phyloP scores from a whole-genome alignment of 73 alveolate species.

The Durusdinium trenchii region DNA sequence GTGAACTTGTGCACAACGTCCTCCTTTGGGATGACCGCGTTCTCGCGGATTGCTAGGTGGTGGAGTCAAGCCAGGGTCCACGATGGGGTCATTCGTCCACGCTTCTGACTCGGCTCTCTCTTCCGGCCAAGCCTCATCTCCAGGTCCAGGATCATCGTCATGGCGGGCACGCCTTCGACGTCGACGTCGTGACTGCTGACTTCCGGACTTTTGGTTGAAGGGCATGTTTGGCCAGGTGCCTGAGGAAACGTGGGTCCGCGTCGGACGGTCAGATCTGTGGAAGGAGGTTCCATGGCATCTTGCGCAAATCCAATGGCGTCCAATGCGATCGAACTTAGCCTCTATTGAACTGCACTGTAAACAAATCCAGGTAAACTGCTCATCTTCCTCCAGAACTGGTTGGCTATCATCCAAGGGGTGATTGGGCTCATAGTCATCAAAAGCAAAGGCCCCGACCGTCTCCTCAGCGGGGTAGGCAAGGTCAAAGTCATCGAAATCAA shows the following conservation, averaged over 20 bases:
- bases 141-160: background rate
- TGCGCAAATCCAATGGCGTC: background rate
- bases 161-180: background rate
- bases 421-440: background rate
- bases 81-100: background rate
- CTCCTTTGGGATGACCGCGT: background rate
- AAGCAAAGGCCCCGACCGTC: too few relatives aligned
- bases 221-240: background rate
- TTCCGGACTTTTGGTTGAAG: background rate
- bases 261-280: background rate
- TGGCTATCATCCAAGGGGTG: background rate
- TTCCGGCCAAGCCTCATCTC: background rate
- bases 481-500: too few relatives aligned
- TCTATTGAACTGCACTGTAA: background rate
- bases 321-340: background rate
- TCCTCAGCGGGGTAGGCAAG: too few relatives aligned
- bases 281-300: background rate
- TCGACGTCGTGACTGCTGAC: background rate
- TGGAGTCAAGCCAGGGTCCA: background rate
- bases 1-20: background rate
- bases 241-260: background rate
- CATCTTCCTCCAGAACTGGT: background rate
- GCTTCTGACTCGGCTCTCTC: constrained; percentile 1
- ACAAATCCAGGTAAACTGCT: background rate
- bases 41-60: too few relatives aligned